phyloP scores from a whole-genome alignment of 73 alveolate genomes.

The Urostyla sp. region DNA sequence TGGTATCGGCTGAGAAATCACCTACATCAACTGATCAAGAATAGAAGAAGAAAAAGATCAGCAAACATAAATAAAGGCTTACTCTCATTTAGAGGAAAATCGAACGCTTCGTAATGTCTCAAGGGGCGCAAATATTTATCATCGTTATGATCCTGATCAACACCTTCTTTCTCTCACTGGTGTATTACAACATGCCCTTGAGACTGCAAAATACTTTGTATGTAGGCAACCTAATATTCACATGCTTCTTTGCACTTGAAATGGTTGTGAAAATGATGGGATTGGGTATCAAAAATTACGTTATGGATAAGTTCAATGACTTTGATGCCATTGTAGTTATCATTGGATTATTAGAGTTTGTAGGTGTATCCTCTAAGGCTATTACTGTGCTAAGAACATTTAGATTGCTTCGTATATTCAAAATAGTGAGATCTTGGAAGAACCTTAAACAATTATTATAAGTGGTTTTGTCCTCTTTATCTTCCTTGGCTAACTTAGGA shows the following conservation, averaged over 20 bases:
- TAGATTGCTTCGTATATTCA: slow-evolving; percentile 67
- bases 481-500: slow-evolving; percentile 60
- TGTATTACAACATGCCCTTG: slow-evolving; percentile 55
- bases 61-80: no score
- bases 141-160: slow-evolving; percentile 53
- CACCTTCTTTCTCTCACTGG: slow-evolving; percentile 66
- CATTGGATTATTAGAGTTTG: slow-evolving; percentile 37
- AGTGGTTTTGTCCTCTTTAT: slow-evolving; percentile 47
- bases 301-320: slow-evolving; percentile 47
- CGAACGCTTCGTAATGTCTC: slow-evolving; percentile 5
- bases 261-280: slow-evolving; percentile 52
- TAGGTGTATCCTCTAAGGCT: slow-evolving; percentile 37
- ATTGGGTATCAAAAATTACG: slow-evolving; percentile 39
- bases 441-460: slow-evolving; percentile 34
- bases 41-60: no score
- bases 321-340: slow-evolving; percentile 53
- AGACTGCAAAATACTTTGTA: slow-evolving; percentile 1
- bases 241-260: slow-evolving; percentile 55
- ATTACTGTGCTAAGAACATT: slow-evolving; percentile 75
- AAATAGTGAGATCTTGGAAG: slow-evolving; percentile 68
- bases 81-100: slow-evolving; percentile 9
- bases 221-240: slow-evolving; percentile 35
- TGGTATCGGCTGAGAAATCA: no score
- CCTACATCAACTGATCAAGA: no score
- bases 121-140: slow-evolving; percentile 4